phyloP scores from a whole-genome alignment of 2,329 filamentous ascomycete genomes.

The Aspergillus niger region DNA sequence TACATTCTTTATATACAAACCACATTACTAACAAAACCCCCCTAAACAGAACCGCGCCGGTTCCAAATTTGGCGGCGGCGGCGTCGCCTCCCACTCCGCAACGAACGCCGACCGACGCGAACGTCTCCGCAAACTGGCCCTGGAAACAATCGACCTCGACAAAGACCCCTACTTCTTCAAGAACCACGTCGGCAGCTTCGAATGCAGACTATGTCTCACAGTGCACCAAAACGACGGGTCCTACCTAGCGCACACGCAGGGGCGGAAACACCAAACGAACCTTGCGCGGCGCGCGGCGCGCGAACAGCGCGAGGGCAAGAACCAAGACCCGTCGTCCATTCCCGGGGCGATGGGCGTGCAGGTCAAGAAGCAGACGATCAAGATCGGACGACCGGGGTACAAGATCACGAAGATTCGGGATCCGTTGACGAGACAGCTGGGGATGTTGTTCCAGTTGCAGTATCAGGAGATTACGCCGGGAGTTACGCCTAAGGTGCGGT shows the following conservation, averaged over 20 bases:
- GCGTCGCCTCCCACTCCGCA: conserved; percentile 88
- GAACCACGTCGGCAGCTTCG: conserved; percentile 97
- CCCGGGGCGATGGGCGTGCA: conserved; percentile 77
- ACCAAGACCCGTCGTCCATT: conserved; percentile 62
- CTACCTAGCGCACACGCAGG: conserved; percentile 97
- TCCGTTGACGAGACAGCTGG: conserved; percentile 82
- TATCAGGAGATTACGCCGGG: conserved; percentile 85
- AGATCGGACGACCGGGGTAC: conserved; percentile 95
- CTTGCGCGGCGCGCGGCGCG: conserved; percentile 92
- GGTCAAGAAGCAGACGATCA: conserved; percentile 80
- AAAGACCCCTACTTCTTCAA: conserved; percentile 99
- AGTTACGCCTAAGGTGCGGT: conserved; percentile 79
- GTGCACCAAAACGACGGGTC: conserved; percentile 99
- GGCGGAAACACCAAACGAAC: conserved; percentile 98
- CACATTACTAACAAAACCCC: conserved; percentile 15
- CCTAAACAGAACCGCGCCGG: conserved; percentile 78
- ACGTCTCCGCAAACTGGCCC: conserved; percentile 93
- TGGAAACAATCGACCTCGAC: conserved; percentile 98
- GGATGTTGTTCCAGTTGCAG: conserved; percentile 92
- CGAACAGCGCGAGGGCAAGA: conserved; percentile 84
- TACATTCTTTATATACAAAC: too few species aligned
- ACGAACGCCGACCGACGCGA: conserved; percentile 97
- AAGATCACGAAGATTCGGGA: conserved; percentile 97
- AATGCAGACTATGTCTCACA: conserved; percentile 93
- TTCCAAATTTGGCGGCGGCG: conserved; percentile 96